Conservation (phyloP, 1,139 yeast species). For the Hemisphaericaspora xylofermentans region DNA sequence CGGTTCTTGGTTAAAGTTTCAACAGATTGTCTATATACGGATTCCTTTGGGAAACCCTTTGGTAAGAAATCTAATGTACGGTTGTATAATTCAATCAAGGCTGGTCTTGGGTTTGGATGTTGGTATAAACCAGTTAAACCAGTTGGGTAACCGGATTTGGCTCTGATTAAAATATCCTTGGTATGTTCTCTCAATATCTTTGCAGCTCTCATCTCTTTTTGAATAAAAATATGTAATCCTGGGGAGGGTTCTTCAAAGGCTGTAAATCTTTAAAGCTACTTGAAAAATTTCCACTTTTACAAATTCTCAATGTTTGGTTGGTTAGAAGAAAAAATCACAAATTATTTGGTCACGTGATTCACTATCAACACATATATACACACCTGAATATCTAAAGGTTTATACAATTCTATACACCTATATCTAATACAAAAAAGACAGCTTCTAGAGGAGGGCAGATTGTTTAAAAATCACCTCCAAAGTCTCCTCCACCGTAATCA, state of each 20-base stretch:
- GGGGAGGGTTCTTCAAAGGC: too few species aligned
- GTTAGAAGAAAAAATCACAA: conserved; percentile 10
- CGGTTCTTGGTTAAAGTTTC: conserved; percentile 73
- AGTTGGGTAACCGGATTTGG: conserved; percentile 72
- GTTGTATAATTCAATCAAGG: conserved; percentile 66
- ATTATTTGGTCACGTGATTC: conserved; percentile 8
- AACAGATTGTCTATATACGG: conserved; percentile 75
- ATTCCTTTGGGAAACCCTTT: conserved; percentile 62
- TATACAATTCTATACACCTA: background rate
- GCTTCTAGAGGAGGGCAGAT: too few species aligned
- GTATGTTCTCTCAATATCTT: conserved; percentile 50
- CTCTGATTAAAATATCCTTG: conserved; percentile 60
- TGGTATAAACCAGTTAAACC: conserved; percentile 77
- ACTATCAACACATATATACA: too few species aligned
- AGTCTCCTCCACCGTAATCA: conserved; percentile 27
- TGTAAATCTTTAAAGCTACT: too few species aligned
- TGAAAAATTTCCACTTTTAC: conserved; percentile 1
- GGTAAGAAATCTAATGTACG: conserved; percentile 63
- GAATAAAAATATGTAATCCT: too few species aligned
- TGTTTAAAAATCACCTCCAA: conserved; percentile 23
- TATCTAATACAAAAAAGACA: too few species aligned
- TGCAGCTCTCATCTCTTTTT: conserved; percentile 41
- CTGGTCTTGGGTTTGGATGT: conserved; percentile 86
- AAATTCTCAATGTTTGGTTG: conserved; percentile 16
- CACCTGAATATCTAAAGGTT: too few species aligned